Evolutionary conservation across 306 rosid genomes (phyloP), one percentile per base, ranked within the genome.

Genomic region (Begonia fuchsioides): DNA sequence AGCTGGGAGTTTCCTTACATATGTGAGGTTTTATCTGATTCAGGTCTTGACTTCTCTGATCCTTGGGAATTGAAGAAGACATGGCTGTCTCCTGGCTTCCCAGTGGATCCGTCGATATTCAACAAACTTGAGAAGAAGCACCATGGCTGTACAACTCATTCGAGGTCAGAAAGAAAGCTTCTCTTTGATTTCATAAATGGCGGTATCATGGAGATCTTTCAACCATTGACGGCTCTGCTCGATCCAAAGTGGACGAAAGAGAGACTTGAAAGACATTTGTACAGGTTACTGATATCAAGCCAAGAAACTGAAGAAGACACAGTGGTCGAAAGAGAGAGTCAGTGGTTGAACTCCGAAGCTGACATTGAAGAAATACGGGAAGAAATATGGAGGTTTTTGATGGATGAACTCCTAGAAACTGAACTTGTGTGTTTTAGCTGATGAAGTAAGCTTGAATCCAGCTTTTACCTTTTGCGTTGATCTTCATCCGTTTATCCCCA

Each of bases 1-100:
- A 75, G 74, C 65, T 77, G 95, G 96, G 94, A 85, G 60, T 51
- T 53, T 18, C 71, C 77, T 39, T 92, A 92, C 73, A 59, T 79
- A 41, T 43, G 53, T 16, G 81, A 77, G 47, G 77, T 76, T 43
- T 63, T 92, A 50, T 65, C 55, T 20, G 72, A 69, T 49, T 73
- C n/a, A n/a, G n/a, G n/a, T n/a, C n/a, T n/a, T n/a, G n/a, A n/a
- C n/a, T n/a, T n/a, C n/a, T n/a, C 72, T 14, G 65, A 73, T n/a
- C 60, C 73, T 3, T 66, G 69, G 35, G 39, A 52, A 19, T 59
- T 48, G 49, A 39, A 63, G 62, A 80, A 69, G 39, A 47, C 50
- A 32, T 74, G 82, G 76, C 57, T 73, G 63, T 53, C 94, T 44
- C 58, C 68, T 0, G 93, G 79, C 13, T 63, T 64, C 59, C 87